A percentile compares a stretch with the other conserved stretches of the same genome.
phyloP scores from a whole-genome alignment of 805 yeast genomes.

The Cyberlindnera sargentensis region DNA sequence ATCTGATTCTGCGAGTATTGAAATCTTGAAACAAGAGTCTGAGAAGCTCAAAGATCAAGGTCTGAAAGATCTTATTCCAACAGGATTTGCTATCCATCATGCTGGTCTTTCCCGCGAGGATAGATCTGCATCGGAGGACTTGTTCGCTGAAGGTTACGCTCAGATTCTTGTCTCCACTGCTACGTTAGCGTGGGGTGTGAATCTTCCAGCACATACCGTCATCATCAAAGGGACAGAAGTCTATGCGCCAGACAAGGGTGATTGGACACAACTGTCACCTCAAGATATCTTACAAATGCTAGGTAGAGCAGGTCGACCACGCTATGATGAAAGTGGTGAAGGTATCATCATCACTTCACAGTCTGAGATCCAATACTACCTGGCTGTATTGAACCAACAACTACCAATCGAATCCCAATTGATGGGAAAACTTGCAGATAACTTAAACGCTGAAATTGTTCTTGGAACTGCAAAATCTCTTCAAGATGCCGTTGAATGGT shows the following conservation, averaged over 20 bases:
- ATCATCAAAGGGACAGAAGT: conserved; percentile 90
- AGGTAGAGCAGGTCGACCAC: conserved; percentile 97
- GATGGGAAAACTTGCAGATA: conserved; percentile 62
- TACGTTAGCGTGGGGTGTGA: conserved; percentile 96
- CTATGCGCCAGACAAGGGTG: conserved; percentile 84
- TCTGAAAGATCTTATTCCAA: conserved; percentile 51
- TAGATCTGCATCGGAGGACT: conserved; percentile 72
- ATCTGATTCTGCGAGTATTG: conserved; percentile 43
- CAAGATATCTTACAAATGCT: conserved; percentile 95
- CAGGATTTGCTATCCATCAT: conserved; percentile 86
- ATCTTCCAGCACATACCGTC: conserved; percentile 91
- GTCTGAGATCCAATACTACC: conserved; percentile 77
- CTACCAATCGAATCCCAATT: conserved; percentile 89
- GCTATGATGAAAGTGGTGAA: conserved; percentile 87
- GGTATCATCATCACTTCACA: conserved; percentile 90
- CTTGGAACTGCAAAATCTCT: conserved; percentile 55
- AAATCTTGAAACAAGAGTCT: conserved; percentile 58
- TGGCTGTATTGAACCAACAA: conserved; percentile 87
- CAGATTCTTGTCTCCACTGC: conserved; percentile 85
- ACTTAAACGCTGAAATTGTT: conserved; percentile 80
- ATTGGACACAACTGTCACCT: conserved; percentile 88
- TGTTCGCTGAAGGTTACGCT: conserved; percentile 83
- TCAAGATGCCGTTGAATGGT: conserved; percentile 73
- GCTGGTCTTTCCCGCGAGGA: conserved; percentile 78
- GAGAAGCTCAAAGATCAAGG: conserved; percentile 46